Percentiles rank a stretch among this genome's conserved stretches.
phyloP scores from a whole-genome alignment of 2,329 filamentous ascomycete genomes.

The Paramyrothecium sp. region DNA sequence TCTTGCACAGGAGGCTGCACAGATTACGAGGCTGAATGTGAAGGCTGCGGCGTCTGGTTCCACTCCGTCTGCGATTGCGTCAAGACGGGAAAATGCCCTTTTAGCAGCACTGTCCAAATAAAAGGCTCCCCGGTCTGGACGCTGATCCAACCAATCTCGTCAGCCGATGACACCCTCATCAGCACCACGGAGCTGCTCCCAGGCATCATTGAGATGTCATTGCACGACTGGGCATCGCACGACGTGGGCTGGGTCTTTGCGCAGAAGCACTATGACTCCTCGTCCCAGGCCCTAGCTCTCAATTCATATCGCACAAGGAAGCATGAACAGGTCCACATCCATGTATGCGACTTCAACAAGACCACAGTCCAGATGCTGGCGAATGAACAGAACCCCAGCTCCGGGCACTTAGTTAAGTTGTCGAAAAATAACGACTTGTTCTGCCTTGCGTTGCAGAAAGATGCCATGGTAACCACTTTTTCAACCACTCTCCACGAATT shows the following conservation, averaged over 20 bases:
- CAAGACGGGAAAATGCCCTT: conserved; percentile 1
- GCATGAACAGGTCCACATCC: conserved; percentile 13
- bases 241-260: conserved; percentile 10
- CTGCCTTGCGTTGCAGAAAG: conserved; percentile 1
- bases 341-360: conserved; percentile 8
- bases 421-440: conserved; percentile 2
- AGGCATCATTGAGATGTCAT: conserved; percentile 8
- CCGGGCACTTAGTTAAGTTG: neutral
- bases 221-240: neutral
- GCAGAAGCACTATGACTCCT: conserved; percentile 6
- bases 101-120: neutral
- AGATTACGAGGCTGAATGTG: conserved; percentile 2
- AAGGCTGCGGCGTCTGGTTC: conserved; percentile 9
- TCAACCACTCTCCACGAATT: conserved; percentile 1
- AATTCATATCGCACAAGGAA: conserved; percentile 11
- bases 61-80: conserved; percentile 10
- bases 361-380: conserved; percentile 2
- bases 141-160: neutral
- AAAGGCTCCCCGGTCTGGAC: conserved; percentile 3
- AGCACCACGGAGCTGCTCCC: conserved; percentile 6
- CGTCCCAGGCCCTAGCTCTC: conserved; percentile 3
- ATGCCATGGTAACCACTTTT: neutral
- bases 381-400: neutral
- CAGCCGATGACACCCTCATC: conserved; percentile 6
- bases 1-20: conserved; percentile 19